Conservation (phyloP, 257 asterid species). For the Solanum raphanifolium region DNA sequence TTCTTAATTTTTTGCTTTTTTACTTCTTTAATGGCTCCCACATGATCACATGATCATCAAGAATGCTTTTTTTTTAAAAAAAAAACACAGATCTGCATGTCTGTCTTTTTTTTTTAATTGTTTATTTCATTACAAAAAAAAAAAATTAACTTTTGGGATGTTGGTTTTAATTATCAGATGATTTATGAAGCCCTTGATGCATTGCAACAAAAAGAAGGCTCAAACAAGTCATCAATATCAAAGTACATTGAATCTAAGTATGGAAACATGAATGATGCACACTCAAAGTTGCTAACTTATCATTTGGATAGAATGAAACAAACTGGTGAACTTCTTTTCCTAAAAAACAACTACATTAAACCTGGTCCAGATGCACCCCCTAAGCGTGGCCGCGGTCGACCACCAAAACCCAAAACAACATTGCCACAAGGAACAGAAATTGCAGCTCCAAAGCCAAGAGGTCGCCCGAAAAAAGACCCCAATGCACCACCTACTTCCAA, state of each 20-base stretch:
- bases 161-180: conserved; percentile 33
- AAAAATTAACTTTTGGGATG: neutral
- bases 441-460: conserved; percentile 51
- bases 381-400: conserved; percentile 78
- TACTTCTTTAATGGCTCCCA: neutral
- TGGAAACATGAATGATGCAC: conserved; percentile 63
- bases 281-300: conserved; percentile 44
- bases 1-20: neutral
- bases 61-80: neutral
- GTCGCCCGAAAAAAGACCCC: conserved; percentile 74
- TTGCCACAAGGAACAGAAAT: conserved; percentile 17
- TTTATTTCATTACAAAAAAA: neutral
- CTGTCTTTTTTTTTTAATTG: neutral
- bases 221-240: conserved; percentile 63
- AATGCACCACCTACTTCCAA: conserved; percentile 61
- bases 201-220: conserved; percentile 56
- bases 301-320: conserved; percentile 56
- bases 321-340: conserved; percentile 54
- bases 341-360: conserved; percentile 63
- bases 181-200: conserved; percentile 70
- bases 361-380: conserved; percentile 53
- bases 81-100: neutral
- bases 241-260: conserved; percentile 67
- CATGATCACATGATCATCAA: neutral
- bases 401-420: conserved; percentile 58